phyloP scores from a whole-genome alignment of 2,329 filamentous ascomycete genomes.

The Alternaria sp. region DNA sequence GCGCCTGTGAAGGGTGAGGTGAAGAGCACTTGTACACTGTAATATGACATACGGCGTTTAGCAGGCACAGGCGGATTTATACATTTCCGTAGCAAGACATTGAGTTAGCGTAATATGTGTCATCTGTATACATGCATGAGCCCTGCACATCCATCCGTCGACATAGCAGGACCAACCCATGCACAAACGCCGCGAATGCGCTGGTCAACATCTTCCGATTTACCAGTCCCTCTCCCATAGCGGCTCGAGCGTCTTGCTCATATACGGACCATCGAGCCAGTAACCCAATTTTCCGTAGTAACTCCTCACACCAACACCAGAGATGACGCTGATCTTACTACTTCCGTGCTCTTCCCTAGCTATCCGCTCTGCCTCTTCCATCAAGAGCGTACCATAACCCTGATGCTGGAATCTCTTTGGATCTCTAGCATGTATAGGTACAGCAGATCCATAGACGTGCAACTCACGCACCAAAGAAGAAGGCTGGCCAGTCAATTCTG shows the following conservation, averaged over 20 bases:
- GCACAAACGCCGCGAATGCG: constrained; percentile 15
- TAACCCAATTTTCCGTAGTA: constrained; percentile 96
- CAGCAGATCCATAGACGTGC: constrained; percentile 95
- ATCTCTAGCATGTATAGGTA: constrained; percentile 95
- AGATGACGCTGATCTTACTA: constrained; percentile 94
- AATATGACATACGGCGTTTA: constrained; percentile 34
- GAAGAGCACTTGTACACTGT: constrained; percentile 21
- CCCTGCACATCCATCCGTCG: constrained; percentile 3
- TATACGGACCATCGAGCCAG: constrained; percentile 87
- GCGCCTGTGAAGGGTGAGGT: constrained; percentile 2
- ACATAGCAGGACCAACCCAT: constrained; percentile 2
- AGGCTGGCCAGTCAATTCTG: constrained; percentile 84
- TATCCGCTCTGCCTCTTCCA: constrained; percentile 98
- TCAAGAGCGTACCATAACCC: constrained; percentile 92
- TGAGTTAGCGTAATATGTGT: constrained; percentile 13
- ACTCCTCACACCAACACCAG: constrained; percentile 93
- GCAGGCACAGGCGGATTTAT: constrained; percentile 10
- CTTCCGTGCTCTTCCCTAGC: constrained; percentile 94
- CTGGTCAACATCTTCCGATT: neutral
- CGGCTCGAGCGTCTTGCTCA: constrained; percentile 50
- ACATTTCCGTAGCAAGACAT: constrained; percentile 17
- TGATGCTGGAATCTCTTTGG: constrained; percentile 98
- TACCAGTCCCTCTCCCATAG: constrained; percentile 47
- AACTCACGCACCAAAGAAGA: constrained; percentile 93
- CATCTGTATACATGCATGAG: constrained; percentile 8